Conservation (phyloP, 2,329 filamentous ascomycete genomes). For the Trichoderma koningii region DNA sequence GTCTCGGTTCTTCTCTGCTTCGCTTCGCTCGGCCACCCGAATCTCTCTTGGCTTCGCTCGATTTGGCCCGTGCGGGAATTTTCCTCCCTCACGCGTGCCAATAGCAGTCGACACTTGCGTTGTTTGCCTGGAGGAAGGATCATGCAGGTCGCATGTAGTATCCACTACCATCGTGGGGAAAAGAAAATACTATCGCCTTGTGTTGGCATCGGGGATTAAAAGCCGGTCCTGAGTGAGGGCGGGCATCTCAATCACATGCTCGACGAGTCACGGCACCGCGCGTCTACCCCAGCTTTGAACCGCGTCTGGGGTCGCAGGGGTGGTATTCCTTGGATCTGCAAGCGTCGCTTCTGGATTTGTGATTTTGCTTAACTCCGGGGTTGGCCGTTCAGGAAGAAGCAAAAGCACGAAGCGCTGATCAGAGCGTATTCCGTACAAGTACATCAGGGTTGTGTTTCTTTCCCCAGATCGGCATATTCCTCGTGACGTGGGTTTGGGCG, state of each 20-base stretch:
- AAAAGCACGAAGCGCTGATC: background rate
- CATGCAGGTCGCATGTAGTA: background rate
- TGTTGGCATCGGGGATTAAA: slow-evolving; percentile 5
- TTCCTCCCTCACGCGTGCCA: slow-evolving; percentile 10
- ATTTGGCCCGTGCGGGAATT: slow-evolving; percentile 8
- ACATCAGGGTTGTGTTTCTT: background rate
- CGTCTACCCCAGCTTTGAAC: background rate
- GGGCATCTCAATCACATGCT: background rate
- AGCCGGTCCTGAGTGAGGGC: background rate
- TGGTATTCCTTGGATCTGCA: too few relatives aligned
- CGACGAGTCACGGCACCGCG: background rate
- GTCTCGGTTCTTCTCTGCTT: too few relatives aligned
- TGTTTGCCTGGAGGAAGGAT: slow-evolving; percentile 16
- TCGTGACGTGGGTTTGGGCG: background rate
- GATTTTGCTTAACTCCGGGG: background rate
- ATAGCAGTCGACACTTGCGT: background rate
- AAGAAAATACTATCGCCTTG: background rate
- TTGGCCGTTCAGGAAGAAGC: background rate
- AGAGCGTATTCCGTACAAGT: background rate
- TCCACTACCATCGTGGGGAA: slow-evolving; percentile 15
- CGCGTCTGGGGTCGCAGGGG: background rate
- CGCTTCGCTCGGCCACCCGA: background rate
- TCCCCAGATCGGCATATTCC: background rate
- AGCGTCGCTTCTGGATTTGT: background rate
- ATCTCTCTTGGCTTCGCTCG: background rate